A percentile compares a stretch with the other conserved stretches of the same genome.
phyloP scores from a whole-genome alignment of 805 yeast species.

The Yarrowia yakushimensis region DNA sequence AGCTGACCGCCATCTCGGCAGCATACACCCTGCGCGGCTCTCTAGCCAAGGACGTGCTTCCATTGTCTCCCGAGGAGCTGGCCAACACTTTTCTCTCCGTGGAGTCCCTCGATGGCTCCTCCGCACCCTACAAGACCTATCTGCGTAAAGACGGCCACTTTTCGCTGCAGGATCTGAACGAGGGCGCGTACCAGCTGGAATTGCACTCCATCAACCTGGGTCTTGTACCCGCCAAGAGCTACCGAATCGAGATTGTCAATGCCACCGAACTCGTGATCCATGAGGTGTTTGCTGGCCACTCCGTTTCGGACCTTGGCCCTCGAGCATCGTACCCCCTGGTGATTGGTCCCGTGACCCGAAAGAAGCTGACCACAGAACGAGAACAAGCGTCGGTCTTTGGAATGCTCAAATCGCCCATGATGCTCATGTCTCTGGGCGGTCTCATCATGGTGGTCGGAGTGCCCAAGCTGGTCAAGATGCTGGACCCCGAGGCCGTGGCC shows the following conservation, averaged over 20 bases:
- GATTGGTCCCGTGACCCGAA: slow-evolving; percentile 32
- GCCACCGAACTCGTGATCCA: slow-evolving; percentile 33
- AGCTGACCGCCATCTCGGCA: slow-evolving; percentile 2
- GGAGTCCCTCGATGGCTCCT: not conserved
- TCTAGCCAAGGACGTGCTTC: slow-evolving; percentile 2
- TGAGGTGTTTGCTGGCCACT: slow-evolving; percentile 34
- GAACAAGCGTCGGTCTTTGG: slow-evolving; percentile 35
- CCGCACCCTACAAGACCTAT: not conserved
- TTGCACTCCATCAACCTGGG: slow-evolving; percentile 30
- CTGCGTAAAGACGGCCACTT: slow-evolving; percentile 30
- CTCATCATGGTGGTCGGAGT: slow-evolving; percentile 37
- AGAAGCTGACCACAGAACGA: slow-evolving; percentile 33
- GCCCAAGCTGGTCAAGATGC: slow-evolving; percentile 35
- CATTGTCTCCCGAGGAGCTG: slow-evolving; percentile 1
- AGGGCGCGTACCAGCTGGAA: slow-evolving; percentile 33
- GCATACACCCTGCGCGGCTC: slow-evolving; percentile 16
- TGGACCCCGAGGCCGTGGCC: slow-evolving; percentile 40
- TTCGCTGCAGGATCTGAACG: slow-evolving; percentile 31
- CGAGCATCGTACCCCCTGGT: slow-evolving; percentile 36
- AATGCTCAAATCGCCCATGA: slow-evolving; percentile 40
- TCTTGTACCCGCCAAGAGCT: slow-evolving; percentile 21
- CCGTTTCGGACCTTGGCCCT: slow-evolving; percentile 35
- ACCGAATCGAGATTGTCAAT: slow-evolving; percentile 31
- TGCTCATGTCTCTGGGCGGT: slow-evolving; percentile 37
- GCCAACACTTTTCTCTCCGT: not conserved